Conservation (phyloP, 495 filamentous ascomycete genomes). For the Penicillium turbatum region DNA sequence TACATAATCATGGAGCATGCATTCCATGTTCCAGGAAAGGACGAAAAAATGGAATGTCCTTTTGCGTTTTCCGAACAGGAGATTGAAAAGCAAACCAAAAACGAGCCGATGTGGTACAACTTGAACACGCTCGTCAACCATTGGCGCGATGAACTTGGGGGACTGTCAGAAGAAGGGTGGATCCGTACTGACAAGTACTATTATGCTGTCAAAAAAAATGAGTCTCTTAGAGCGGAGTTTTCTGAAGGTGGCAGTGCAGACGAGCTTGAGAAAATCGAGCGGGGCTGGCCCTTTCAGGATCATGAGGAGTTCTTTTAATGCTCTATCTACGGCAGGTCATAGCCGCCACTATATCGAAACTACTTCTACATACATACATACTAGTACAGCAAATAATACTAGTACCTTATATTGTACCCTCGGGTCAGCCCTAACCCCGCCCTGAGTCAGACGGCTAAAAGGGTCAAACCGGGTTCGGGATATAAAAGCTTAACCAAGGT, state of each 20-base stretch:
- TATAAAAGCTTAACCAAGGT: too few species aligned
- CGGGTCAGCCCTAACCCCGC: too few species aligned
- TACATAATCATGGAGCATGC: background rate
- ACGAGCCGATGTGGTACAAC: slow-evolving; percentile 21
- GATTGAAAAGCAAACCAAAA: slow-evolving; percentile 11
- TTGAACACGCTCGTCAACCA: slow-evolving; percentile 18
- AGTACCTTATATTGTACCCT: too few species aligned
- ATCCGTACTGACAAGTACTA: slow-evolving; percentile 11
- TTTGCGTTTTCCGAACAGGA: slow-evolving; percentile 18
- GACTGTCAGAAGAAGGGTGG: slow-evolving; percentile 20
- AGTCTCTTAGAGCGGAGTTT: slow-evolving; percentile 10
- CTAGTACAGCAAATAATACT: too few species aligned
- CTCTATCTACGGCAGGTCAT: too few species aligned
- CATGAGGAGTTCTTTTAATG: slow-evolving; percentile 19
- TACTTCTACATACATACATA: too few species aligned
- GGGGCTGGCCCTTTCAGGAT: slow-evolving; percentile 22
- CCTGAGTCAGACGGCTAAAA: too few species aligned
- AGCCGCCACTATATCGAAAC: too few species aligned
- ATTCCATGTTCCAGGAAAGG: slow-evolving; percentile 14
- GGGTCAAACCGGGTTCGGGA: too few species aligned
- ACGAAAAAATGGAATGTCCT: slow-evolving; percentile 14
- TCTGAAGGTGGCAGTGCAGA: slow-evolving; percentile 7
- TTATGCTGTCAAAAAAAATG: slow-evolving; percentile 10
- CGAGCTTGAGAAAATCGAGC: slow-evolving; percentile 14
- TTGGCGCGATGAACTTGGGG: slow-evolving; percentile 21